Conservation (phyloP, 2,329 filamentous ascomycete species). For the Metarhizium brunneum region DNA sequence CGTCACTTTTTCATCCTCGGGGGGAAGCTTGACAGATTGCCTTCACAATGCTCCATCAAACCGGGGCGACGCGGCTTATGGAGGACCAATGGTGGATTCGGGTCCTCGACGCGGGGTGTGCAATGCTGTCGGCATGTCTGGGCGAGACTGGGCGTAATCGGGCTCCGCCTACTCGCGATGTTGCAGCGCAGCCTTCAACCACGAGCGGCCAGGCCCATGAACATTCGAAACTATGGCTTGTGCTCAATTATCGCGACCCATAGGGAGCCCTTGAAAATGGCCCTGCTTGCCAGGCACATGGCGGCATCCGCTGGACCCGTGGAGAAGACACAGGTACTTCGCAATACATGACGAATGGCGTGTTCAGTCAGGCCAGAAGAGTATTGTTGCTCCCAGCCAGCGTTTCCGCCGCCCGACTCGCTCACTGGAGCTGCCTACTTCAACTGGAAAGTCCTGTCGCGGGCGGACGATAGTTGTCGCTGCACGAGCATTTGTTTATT, state of each 20-base stretch:
- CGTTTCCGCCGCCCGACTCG: too few species aligned
- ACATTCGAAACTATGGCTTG: background rate
- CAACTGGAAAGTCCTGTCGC: too few species aligned
- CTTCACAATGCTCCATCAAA: background rate
- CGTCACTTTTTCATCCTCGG: constrained; percentile 4
- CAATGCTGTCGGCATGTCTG: background rate
- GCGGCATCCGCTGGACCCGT: too few species aligned
- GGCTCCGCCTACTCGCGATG: background rate
- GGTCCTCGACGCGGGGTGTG: background rate
- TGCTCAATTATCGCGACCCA: background rate
- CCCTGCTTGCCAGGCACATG: background rate
- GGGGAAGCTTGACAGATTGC: background rate
- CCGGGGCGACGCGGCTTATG: background rate
- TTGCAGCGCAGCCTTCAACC: background rate
- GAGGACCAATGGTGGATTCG: background rate
- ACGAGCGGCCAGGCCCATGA: too few species aligned
- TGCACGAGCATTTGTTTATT: background rate
- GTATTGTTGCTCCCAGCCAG: too few species aligned
- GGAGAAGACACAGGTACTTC: too few species aligned
- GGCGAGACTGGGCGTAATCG: background rate
- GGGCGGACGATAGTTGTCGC: too few species aligned
- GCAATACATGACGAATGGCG: too few species aligned
- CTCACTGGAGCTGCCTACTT: too few species aligned
- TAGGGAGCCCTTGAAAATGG: background rate
- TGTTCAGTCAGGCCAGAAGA: too few species aligned